Percentiles rank a stretch among this genome's conserved stretches.
Evolutionary conservation across 169 alveolate species (phyloP).

Genomic region (Toxoplasma gondii): DNA sequence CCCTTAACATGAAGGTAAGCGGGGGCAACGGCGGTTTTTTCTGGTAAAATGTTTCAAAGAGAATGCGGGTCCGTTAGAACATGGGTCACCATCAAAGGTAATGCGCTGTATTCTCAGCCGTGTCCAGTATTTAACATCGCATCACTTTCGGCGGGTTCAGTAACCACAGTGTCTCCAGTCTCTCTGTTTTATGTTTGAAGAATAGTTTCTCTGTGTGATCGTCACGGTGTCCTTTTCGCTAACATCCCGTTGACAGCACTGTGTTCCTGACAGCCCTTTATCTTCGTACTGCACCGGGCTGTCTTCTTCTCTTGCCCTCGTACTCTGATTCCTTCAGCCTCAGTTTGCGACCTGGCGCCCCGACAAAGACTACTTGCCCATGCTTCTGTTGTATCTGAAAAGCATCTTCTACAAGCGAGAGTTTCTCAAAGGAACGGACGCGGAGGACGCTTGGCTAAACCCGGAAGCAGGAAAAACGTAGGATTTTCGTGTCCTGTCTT

Average conservation of each 20-base stretch:
- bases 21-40: background rate
- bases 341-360: conserved; percentile 30
- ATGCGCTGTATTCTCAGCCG: background rate
- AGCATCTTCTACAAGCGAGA: conserved; percentile 29
- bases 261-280: too few relatives aligned
- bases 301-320: background rate
- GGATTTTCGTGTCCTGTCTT: background rate
- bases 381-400: conserved; percentile 51
- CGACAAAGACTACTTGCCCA: conserved; percentile 48
- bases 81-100: background rate
- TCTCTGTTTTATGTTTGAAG: too few relatives aligned
- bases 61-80: background rate
- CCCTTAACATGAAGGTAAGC: conserved; percentile 39
- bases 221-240: background rate
- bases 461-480: conserved; percentile 20
- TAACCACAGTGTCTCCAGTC: too few relatives aligned
- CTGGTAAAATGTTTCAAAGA: background rate
- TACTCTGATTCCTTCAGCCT: background rate
- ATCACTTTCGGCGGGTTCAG: too few relatives aligned
- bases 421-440: conserved; percentile 35
- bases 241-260: too few relatives aligned
- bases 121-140: too few relatives aligned
- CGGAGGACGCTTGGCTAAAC: conserved; percentile 4
- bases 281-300: too few relatives aligned
- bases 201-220: background rate